Conservation (phyloP, 2,329 filamentous ascomycete species). For the Aspergillus sp. region DNA sequence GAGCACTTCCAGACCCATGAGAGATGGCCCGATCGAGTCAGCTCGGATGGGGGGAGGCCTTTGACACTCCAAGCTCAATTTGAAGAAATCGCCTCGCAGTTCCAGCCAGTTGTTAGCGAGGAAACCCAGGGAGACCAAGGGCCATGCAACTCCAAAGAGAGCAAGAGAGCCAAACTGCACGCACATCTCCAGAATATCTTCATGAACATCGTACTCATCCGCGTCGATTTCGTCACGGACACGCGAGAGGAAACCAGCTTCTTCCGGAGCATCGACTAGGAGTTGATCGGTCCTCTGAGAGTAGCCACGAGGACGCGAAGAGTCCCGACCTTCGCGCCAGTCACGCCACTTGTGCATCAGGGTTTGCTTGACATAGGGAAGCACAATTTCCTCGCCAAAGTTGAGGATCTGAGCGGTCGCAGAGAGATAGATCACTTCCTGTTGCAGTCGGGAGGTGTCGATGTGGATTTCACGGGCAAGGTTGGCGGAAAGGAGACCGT, state of each 20-base stretch:
- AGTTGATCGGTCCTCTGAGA: conserved; percentile 49
- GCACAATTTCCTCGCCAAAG: conserved; percentile 78
- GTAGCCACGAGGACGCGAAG: conserved; percentile 37
- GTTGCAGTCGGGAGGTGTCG: conserved; percentile 78
- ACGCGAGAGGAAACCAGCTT: conserved; percentile 75
- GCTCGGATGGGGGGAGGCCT: conserved; percentile 86
- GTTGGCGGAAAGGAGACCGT: conserved; percentile 40
- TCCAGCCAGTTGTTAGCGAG: conserved; percentile 96
- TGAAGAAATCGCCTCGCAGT: conserved; percentile 87
- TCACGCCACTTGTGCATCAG: conserved; percentile 69
- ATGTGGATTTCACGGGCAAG: conserved; percentile 68
- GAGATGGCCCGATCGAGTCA: conserved; percentile 92
- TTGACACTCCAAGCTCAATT: conserved; percentile 87
- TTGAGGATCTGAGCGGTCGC: conserved; percentile 92
- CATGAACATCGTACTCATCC: conserved; percentile 82
- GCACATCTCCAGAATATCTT: conserved; percentile 91
- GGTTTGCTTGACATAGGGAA: conserved; percentile 81
- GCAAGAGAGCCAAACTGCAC: conserved; percentile 87
- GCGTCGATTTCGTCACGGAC: conserved; percentile 83
- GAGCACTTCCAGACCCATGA: conserved; percentile 82
- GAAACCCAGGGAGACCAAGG: conserved; percentile 85
- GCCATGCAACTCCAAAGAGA: conserved; percentile 93
- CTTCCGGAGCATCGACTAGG: conserved; percentile 70
- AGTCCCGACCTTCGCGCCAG: conserved; percentile 25
- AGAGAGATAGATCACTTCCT: conserved; percentile 94